phyloP scores from a whole-genome alignment of 2,329 filamentous ascomycete species.

The Colletotrichum scovillei region DNA sequence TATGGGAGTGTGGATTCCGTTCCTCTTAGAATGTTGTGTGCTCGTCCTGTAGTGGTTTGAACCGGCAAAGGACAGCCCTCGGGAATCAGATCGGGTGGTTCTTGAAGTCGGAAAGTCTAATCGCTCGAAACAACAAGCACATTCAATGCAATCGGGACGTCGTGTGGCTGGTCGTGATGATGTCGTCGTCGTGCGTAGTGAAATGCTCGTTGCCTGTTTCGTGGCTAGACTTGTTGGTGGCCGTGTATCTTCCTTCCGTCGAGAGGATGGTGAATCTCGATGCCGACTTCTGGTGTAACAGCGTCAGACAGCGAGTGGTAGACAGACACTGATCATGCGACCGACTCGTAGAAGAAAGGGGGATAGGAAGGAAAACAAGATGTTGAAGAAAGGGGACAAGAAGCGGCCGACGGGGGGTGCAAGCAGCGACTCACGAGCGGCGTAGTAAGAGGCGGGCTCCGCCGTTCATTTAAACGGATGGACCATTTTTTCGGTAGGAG shows the following conservation, averaged over 20 bases:
- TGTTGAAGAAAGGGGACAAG: not conserved
- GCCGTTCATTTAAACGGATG: slow-evolving; percentile 33
- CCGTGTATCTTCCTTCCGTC: not conserved
- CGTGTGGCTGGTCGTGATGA: not conserved
- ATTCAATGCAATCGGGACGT: not conserved
- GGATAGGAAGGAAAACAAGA: not conserved
- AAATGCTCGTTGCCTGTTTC: not conserved
- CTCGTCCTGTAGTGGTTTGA: not conserved
- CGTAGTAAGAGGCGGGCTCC: slow-evolving; percentile 7
- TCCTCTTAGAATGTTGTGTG: not conserved
- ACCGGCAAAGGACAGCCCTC: not conserved
- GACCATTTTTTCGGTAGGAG: slow-evolving; percentile 2
- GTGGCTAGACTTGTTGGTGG: not conserved
- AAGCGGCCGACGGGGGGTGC: slow-evolving; percentile 3
- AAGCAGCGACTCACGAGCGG: not conserved
- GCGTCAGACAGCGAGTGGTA: not conserved
- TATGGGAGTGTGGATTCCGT: not conserved
- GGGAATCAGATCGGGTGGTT: not conserved
- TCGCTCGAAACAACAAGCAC: not conserved
- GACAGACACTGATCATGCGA: not conserved
- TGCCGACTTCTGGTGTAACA: not conserved
- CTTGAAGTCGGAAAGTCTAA: not conserved
- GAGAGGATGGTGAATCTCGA: not conserved
- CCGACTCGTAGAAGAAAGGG: not conserved
- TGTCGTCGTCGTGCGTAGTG: not conserved